phyloP scores from a whole-genome alignment of 1,284 basidiomycete genomes.

The Stygiomarasmius scandens region DNA sequence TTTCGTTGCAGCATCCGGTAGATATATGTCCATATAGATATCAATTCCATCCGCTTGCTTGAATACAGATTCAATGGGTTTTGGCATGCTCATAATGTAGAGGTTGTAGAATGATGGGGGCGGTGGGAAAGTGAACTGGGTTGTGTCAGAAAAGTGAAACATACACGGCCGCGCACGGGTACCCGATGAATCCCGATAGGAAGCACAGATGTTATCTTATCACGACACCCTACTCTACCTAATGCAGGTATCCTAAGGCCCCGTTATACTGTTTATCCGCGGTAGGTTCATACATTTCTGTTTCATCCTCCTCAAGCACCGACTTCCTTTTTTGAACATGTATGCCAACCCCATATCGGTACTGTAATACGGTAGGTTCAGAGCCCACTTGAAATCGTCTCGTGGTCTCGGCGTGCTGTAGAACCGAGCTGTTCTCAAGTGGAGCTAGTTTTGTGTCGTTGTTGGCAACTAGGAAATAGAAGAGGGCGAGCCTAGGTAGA shows the following conservation, averaged over 20 bases:
- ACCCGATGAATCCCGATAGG: no score
- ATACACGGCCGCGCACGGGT: no score
- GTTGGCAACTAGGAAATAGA: slow-evolving; percentile 43
- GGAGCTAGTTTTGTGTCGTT: slow-evolving; percentile 35
- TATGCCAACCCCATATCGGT: not conserved
- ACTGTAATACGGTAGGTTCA: not conserved
- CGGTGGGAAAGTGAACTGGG: not conserved
- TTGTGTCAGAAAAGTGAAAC: no score
- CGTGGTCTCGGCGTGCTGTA: slow-evolving; percentile 30
- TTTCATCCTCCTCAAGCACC: not conserved
- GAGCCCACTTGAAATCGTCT: slow-evolving; percentile 12
- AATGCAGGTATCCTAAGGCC: no score
- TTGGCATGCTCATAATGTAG: slow-evolving; percentile 9
- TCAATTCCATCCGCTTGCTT: slow-evolving; percentile 34
- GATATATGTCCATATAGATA: slow-evolving; percentile 37
- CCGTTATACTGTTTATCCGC: no score
- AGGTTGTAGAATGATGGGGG: not conserved
- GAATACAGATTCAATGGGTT: slow-evolving; percentile 35
- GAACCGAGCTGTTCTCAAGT: slow-evolving; percentile 30
- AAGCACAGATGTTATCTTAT: no score
- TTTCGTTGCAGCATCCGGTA: slow-evolving; percentile 31
- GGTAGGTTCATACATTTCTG: not conserved
- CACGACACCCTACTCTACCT: no score
- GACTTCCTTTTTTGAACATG: not conserved
- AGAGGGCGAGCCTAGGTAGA: slow-evolving; percentile 43